Evolutionary conservation across 2,329 filamentous ascomycete species (phyloP).

Genomic region (Neonectria neomacrospora): DNA sequence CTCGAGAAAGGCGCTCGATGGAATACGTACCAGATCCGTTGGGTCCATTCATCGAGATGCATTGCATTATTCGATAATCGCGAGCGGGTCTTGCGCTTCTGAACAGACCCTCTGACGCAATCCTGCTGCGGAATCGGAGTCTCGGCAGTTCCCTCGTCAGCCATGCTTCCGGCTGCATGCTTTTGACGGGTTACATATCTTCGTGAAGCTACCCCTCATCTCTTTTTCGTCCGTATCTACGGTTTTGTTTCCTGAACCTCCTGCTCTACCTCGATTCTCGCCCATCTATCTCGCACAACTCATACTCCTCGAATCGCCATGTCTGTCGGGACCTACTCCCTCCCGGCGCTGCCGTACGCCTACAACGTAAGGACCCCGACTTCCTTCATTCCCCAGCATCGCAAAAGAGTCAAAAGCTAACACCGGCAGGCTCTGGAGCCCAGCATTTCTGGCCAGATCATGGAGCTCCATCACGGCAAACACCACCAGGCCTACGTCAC

Average conservation of each 20-base stretch:
- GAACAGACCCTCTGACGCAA: conserved; percentile 27
- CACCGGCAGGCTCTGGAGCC: conserved; percentile 71
- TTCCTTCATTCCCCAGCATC: background rate
- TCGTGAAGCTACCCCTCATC: conserved; percentile 23
- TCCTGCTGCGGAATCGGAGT: conserved; percentile 5
- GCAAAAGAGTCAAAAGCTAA: conserved; percentile 7
- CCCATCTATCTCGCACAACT: background rate
- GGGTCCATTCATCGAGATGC: background rate
- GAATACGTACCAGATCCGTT: background rate
- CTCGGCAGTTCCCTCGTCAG: background rate
- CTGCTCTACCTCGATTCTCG: background rate
- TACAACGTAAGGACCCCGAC: conserved; percentile 69
- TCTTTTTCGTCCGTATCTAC: conserved; percentile 13
- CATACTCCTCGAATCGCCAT: conserved; percentile 40
- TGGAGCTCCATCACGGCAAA: conserved; percentile 83
- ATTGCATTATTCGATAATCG: background rate
- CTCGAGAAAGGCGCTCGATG: conserved; percentile 9
- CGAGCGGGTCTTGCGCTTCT: conserved; percentile 13
- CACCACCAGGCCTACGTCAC: conserved; percentile 84
- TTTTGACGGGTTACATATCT: conserved; percentile 7
- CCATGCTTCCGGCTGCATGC: background rate
- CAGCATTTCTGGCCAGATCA: conserved; percentile 80
- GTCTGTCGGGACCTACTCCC: conserved; percentile 62
- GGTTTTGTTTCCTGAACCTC: conserved; percentile 2
- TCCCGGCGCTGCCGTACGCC: conserved; percentile 74